phyloP scores from a whole-genome alignment of 1,284 basidiomycete species.

The Naganishia albida region DNA sequence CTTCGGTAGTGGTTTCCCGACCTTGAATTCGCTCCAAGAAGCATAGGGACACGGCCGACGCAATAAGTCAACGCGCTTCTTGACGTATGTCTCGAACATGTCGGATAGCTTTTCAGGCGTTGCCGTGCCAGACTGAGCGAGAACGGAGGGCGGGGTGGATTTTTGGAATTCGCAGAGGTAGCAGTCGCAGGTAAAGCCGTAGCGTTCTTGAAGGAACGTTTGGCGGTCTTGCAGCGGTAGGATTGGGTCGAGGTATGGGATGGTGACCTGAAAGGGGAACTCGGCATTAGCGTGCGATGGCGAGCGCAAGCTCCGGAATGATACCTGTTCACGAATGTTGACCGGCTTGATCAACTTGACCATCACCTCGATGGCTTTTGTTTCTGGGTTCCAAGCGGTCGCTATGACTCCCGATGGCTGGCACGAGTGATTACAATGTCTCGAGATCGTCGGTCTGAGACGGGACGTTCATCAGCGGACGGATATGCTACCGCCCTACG shows the following conservation, averaged over 20 bases:
- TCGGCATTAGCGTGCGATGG: not conserved
- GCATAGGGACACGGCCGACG: slow-evolving; percentile 1
- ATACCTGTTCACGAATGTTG: slow-evolving; percentile 24
- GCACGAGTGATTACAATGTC: slow-evolving; percentile 33
- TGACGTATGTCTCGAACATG: slow-evolving; percentile 18
- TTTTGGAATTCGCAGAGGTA: slow-evolving; percentile 28
- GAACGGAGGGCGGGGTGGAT: slow-evolving; percentile 22
- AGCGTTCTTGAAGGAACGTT: slow-evolving; percentile 33
- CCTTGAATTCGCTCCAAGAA: not conserved
- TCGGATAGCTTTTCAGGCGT: slow-evolving; percentile 20
- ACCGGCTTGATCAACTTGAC: slow-evolving; percentile 26
- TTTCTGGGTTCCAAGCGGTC: slow-evolving; percentile 4
- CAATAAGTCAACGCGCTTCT: slow-evolving; percentile 2
- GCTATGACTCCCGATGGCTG: slow-evolving; percentile 14
- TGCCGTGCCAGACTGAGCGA: slow-evolving; percentile 3
- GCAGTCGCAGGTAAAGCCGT: slow-evolving; percentile 33
- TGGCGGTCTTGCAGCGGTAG: slow-evolving; percentile 33
- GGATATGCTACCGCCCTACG: not conserved
- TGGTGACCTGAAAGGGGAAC: slow-evolving; percentile 23
- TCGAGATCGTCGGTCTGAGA: slow-evolving; percentile 31
- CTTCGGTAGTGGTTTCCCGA: not conserved
- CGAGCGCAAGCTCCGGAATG: not conserved
- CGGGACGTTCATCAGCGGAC: not conserved
- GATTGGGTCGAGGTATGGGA: slow-evolving; percentile 34
- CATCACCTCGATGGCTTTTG: not conserved